These are phyloP conservation scores for Penicillium longicatenatum DNA, from an alignment of 495 filamentous ascomycete genomes.

Conservation along the genomic window DNA sequence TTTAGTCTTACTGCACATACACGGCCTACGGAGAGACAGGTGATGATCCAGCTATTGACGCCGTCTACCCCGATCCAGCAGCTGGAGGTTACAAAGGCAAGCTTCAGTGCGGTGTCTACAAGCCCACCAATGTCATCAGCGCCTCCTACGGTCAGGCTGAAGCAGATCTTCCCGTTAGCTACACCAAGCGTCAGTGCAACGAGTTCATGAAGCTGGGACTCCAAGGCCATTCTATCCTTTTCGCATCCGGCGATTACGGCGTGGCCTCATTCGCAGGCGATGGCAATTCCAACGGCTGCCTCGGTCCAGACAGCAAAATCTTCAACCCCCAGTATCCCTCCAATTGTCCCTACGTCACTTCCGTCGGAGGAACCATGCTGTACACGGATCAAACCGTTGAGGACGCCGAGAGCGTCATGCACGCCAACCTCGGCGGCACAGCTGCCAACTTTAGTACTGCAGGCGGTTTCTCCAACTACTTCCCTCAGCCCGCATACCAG, in stretches of 20 bases:
- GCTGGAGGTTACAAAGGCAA: constrained; percentile 55
- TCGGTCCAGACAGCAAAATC: constrained; percentile 43
- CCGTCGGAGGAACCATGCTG: constrained; percentile 53
- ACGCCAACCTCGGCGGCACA: constrained; percentile 30
- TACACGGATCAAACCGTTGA: constrained; percentile 40
- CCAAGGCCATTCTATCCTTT: constrained; percentile 61
- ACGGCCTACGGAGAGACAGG: constrained; percentile 50
- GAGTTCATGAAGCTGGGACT: constrained; percentile 68
- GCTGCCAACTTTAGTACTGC: constrained; percentile 53
- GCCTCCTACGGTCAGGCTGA: constrained; percentile 61
- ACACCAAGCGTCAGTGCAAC: constrained; percentile 57
- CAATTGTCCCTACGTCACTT: constrained; percentile 55
- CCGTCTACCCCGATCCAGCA: constrained; percentile 56
- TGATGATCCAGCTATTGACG: constrained; percentile 44
- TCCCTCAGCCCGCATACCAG: constrained; percentile 61
- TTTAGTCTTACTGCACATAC: constrained; percentile 32
- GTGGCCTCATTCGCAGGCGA: constrained; percentile 49
- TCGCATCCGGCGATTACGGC: constrained; percentile 62
- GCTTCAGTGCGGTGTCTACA: constrained; percentile 62
- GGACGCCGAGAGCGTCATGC: constrained; percentile 45
- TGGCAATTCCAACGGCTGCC: constrained; percentile 32
- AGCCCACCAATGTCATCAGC: constrained; percentile 63
- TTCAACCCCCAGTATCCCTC: constrained; percentile 54
- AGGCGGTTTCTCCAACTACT: constrained; percentile 72
- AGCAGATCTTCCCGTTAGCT: constrained; percentile 49